Evolutionary conservation across 495 filamentous ascomycete species (phyloP).

Genomic region (Tetracladium setigerum): DNA sequence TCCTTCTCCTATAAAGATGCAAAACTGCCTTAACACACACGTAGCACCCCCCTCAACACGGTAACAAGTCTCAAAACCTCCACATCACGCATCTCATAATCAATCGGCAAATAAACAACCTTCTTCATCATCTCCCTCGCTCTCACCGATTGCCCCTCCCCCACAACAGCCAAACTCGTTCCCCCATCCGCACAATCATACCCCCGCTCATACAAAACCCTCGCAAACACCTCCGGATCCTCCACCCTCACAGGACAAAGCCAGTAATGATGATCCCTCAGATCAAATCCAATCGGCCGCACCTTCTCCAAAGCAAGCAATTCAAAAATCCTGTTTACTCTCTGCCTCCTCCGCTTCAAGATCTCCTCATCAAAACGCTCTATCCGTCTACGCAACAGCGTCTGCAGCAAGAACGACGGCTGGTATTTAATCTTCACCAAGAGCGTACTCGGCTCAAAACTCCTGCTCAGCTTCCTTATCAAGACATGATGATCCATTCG

Average conservation of each 20-base stretch:
- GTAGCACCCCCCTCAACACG: too few species aligned
- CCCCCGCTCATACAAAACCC: neutral
- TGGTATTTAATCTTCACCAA: neutral
- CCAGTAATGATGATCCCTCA: neutral
- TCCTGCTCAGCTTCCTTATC: neutral
- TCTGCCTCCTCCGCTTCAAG: neutral
- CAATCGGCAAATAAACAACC: conserved; percentile 1
- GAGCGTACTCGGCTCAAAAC: neutral
- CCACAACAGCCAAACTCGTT: neutral
- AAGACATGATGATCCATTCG: neutral
- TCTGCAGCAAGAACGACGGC: neutral
- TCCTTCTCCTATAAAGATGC: too few species aligned
- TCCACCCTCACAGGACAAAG: neutral
- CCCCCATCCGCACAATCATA: conserved; percentile 2
- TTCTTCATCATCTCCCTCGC: neutral
- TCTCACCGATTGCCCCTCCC: neutral
- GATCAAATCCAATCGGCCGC: neutral
- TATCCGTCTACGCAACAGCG: neutral
- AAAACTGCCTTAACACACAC: too few species aligned
- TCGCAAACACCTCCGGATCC: neutral
- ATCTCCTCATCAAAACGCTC: neutral
- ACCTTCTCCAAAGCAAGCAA: neutral
- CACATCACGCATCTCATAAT: too few species aligned
- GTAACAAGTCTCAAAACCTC: too few species aligned
- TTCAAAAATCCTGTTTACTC: neutral